Conservation (phyloP, 257 asterid species). For the Scutellaria minor region DNA sequence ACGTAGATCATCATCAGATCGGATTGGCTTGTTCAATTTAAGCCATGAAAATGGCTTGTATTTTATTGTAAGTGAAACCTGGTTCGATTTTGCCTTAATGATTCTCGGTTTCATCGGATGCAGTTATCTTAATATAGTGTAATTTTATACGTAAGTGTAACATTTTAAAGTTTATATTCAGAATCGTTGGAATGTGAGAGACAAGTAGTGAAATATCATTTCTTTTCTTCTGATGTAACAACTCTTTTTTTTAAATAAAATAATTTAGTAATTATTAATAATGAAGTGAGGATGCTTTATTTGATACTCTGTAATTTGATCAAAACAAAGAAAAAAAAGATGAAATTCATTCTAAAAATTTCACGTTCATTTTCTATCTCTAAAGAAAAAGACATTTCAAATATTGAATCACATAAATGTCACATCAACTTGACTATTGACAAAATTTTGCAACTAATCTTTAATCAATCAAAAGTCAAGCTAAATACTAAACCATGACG, state of each 20-base stretch:
- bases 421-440: constrained; percentile 4
- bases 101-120: neutral
- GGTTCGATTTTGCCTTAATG: constrained; percentile 21
- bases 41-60: neutral
- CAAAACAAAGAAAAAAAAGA: too few species aligned
- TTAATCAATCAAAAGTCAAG: constrained; percentile 23
- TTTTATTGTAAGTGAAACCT: constrained; percentile 7
- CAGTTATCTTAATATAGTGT: neutral
- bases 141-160: neutral
- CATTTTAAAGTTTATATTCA: too few species aligned
- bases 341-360: too few species aligned
- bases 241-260: too few species aligned
- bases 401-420: neutral
- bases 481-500: neutral
- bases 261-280: too few species aligned
- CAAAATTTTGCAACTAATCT: neutral
- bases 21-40: constrained; percentile 1
- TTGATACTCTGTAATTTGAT: too few species aligned
- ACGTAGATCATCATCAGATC: neutral
- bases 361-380: neutral
- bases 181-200: too few species aligned
- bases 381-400: too few species aligned
- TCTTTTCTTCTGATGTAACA: too few species aligned
- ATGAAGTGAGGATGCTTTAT: too few species aligned
- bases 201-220: too few species aligned